Evolutionary conservation across 225 moss, liverwort and hornwort genomes (phyloP), one percentile per base, ranked within the genome.

Genomic region (Rhytidiadelphus loreus): DNA sequence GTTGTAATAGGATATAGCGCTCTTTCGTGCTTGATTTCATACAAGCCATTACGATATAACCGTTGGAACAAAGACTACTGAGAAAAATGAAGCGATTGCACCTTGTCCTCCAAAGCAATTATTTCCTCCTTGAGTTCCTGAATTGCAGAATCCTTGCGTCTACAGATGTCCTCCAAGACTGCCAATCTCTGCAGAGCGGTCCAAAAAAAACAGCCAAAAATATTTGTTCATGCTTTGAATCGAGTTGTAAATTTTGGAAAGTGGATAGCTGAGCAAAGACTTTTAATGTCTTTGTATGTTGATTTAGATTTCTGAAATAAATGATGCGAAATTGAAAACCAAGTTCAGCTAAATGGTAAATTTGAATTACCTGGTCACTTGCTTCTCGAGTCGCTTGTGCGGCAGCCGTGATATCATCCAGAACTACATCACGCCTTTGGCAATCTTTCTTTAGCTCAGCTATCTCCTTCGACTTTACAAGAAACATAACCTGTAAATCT

Each of bases 141-240:
- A 68, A 94, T 94, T 83, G 93, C 94, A 88, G 92, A 90, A 87
- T 94, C 92, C 92, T 94, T 94, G 65, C 93, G 92, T 64, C 83
- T 90, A 89, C 94, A 94, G 81, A 94, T 93, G 86, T 94, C 94
- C 90, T 94, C 94, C 83, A 94, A 86, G 33, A 94, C 90, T 89
- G 93, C 91, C 85, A 94, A 74, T 89, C 94, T 94, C 94, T 94
- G 91, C 82, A 91, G 13, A 48, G 46, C 70, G 76, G 52, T 64
- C 39, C 80, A 68, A 75, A 86, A 46, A 25, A 76, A 77, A 65
- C 41, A 87, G 62, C 56, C 85, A n/a, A 85, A 65, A 56, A 29
- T 11, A 39, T 46, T 28, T 60, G 43, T 73, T 77, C 73, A 87
- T 35, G 41, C 62, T 71, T 44, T 16, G 50, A 87, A 85, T 59